These are phyloP conservation scores for Aspergillus sp. DNA, from an alignment of 2,329 filamentous ascomycete genomes.

Conservation along the genomic window DNA sequence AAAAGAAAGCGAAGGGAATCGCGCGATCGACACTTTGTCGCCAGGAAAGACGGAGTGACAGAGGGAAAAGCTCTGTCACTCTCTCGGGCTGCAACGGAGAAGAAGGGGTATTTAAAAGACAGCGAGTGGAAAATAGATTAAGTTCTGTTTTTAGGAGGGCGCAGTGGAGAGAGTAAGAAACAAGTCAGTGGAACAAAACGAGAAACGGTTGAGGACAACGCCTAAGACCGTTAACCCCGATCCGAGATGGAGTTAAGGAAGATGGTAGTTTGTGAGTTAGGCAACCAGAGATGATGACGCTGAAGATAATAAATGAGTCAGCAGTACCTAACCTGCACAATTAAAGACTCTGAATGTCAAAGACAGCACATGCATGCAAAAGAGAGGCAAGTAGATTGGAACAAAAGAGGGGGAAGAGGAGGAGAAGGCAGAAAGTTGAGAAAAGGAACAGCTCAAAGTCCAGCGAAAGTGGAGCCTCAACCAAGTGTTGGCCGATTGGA, in stretches of 20 bases:
- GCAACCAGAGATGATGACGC: conserved; percentile 20
- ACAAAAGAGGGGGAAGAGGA: neutral
- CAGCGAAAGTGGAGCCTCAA: conserved; percentile 9
- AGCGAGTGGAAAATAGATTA: conserved; percentile 1
- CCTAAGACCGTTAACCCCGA: conserved; percentile 29
- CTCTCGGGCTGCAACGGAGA: conserved; percentile 3
- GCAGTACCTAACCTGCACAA: too few relatives aligned
- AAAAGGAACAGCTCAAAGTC: neutral
- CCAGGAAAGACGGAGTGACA: conserved; percentile 20
- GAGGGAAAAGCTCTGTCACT: conserved; percentile 29
- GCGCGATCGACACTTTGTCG: conserved; percentile 32
- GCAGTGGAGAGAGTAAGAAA: conserved; percentile 9
- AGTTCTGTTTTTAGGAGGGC: neutral
- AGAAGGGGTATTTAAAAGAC: neutral
- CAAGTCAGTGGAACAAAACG: conserved; percentile 10
- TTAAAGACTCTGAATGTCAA: too few relatives aligned
- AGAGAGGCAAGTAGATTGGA: neutral
- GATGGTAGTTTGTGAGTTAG: neutral
- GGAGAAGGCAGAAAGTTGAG: neutral
- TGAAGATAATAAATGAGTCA: neutral
- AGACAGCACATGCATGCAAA: neutral
- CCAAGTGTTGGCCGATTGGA: neutral
- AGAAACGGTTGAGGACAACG: conserved; percentile 11
- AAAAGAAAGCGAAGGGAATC: conserved; percentile 23
- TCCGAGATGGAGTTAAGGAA: conserved; percentile 9